Evolutionary conservation across 331 rosid genomes (phyloP).

Genomic region (Malus hybrid): DNA sequence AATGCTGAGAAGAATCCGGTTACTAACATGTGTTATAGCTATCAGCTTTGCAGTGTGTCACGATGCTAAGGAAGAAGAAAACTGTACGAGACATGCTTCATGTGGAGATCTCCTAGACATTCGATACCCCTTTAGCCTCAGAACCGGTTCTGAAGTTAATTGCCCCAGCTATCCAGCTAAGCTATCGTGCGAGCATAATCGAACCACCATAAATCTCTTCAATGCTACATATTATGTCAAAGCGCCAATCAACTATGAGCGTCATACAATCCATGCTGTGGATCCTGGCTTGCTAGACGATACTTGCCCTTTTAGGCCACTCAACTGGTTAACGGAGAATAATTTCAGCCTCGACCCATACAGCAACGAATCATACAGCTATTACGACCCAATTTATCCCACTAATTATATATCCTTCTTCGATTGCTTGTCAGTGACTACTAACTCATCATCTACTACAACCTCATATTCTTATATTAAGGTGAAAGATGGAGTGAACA

Average conservation of each 20-base stretch:
- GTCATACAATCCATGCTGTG: rapidly evolving
- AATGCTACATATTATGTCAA: background rate
- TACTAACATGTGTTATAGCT: background rate
- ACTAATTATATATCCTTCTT: background rate
- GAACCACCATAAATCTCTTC: background rate
- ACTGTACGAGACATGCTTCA: background rate
- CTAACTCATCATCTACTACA: background rate
- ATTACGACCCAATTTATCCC: too few relatives aligned
- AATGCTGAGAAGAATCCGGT: background rate
- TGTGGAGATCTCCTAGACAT: conserved; percentile 2
- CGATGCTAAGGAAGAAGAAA: background rate
- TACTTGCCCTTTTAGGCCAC: background rate
- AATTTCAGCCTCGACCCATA: rapidly evolving
- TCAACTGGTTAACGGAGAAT: background rate
- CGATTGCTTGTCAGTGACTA: background rate
- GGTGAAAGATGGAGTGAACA: background rate
- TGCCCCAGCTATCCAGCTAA: background rate
- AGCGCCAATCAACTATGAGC: background rate
- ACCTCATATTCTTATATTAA: background rate
- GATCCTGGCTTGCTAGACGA: background rate
- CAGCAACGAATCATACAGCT: too few relatives aligned
- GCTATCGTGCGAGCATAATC: background rate
- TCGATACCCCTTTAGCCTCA: background rate
- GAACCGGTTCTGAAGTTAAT: background rate
- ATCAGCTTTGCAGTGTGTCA: background rate